phyloP scores from a whole-genome alignment of 2,329 filamentous ascomycete species.

The Cytospora piceae region DNA sequence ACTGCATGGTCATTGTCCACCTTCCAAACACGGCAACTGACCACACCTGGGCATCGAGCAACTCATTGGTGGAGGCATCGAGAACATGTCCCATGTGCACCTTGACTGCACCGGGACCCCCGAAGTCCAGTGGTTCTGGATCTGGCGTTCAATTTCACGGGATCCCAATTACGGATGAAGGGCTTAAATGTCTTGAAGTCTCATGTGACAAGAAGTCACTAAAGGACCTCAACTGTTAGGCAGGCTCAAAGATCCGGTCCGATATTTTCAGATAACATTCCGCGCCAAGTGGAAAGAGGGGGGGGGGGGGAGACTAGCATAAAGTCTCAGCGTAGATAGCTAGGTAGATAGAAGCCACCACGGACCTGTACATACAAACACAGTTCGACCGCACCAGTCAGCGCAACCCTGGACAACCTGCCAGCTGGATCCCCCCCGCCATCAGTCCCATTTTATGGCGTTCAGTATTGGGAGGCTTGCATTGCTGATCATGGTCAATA shows the following conservation, averaged over 20 bases:
- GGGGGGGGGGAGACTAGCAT: background rate
- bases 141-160: too few species aligned
- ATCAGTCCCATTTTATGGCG: background rate
- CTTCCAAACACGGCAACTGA: constrained; percentile 20
- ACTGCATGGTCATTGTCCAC: background rate
- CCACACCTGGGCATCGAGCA: background rate
- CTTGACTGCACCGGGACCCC: too few species aligned
- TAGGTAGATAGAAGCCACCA: background rate
- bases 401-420: background rate
- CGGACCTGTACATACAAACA: background rate
- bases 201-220: background rate
- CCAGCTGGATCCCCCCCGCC: background rate
- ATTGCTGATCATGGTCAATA: constrained; percentile 9
- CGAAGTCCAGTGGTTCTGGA: too few species aligned
- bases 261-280: background rate
- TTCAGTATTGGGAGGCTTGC: constrained; percentile 4
- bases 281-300: too few species aligned
- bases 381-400: background rate
- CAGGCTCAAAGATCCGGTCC: background rate
- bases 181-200: background rate
- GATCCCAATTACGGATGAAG: background rate
- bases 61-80: background rate
- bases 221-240: background rate
- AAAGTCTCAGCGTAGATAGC: too few species aligned
- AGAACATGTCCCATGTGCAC: background rate